Evolutionary conservation across 2,329 filamentous ascomycete genomes (phyloP), one percentile per base, ranked within the genome.

Genomic region (Acephala macrosclerotiorum): DNA sequence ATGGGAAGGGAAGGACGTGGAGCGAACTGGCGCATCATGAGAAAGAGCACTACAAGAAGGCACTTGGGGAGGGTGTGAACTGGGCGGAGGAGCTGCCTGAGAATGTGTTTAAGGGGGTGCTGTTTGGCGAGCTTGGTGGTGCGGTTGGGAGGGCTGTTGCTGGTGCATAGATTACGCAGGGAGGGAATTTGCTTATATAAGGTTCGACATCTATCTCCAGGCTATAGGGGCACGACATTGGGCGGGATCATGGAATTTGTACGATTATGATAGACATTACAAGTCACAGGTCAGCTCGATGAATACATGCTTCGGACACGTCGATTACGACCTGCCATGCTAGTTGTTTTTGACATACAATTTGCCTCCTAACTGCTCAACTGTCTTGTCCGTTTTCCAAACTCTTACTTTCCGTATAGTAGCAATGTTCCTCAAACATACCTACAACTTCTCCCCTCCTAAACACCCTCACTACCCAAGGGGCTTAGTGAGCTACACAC

Each of bases 101-200:
- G 60, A 68, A 71, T 16, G 65, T 78, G 20, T 69, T 77, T 11
- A 76, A 76, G 63, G 75, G 75, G 0, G 70, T 77, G 1, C 38
- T 77, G 8, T 78, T 77, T 73, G 72, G 74, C 22, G 74, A 76
- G 63, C 56, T 77, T 49, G 74, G 68, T 9, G 75, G 70, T 2
- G 68, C 69, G 11, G 71, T 77, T 2, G 75, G 73, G 9, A 60
- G 66, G 9, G 73, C 70, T 64, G 73, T 72, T 63, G 67, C 63
- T 47, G 70, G 68, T 8, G 61, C 56, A 49, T 47, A 62, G 55
- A 9, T 49, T 22, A 20, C 2, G 3, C 9, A n/a, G 20, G 6
- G n/a, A n/a, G 20, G 11, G 5, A 7, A 25, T 22, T 22, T 49
- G 45, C 22, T 53, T 7, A 7, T 29, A 53, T 3, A 25, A 53